Evolutionary conservation across 192 early-diverging fungal species (phyloP).

Genomic region (Spinellus fusiger): DNA sequence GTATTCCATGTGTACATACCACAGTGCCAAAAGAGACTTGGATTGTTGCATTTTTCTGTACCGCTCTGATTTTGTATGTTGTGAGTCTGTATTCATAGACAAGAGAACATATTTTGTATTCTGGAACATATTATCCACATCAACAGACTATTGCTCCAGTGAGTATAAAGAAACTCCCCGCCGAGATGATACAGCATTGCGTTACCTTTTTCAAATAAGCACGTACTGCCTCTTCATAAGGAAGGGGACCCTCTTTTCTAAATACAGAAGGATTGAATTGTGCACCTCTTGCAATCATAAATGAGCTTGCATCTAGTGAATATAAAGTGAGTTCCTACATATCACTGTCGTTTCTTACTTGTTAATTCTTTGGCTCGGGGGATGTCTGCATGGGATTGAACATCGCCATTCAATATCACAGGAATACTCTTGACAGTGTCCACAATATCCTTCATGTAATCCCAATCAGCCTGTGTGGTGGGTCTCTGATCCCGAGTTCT

Average conservation of each 20-base stretch:
- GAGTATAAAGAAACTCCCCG: not conserved
- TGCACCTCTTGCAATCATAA: conserved; percentile 92
- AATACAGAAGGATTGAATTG: conserved; percentile 87
- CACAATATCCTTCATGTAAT: conserved; percentile 67
- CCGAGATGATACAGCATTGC: not conserved
- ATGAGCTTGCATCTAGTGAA: conserved; percentile 40
- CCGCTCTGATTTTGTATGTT: conserved; percentile 34
- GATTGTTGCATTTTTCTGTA: conserved; percentile 41
- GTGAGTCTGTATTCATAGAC: conserved; percentile 74
- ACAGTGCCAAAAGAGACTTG: conserved; percentile 50
- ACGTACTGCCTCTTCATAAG: conserved; percentile 49
- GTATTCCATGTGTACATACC: conserved; percentile 25
- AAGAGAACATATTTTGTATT: conserved; percentile 91
- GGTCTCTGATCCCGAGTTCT: conserved; percentile 72
- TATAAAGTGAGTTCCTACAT: not conserved
- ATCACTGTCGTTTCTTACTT: conserved; percentile 23
- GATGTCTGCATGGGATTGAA: conserved; percentile 62
- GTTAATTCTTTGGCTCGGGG: conserved; percentile 51
- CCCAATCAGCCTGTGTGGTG: conserved; percentile 78
- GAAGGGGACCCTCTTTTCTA: conserved; percentile 50
- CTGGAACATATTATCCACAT: conserved; percentile 63
- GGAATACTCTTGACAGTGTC: conserved; percentile 66
- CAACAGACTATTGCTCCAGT: conserved; percentile 40
- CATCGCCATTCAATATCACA: conserved; percentile 91
- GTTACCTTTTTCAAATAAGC: conserved; percentile 63